These are phyloP conservation scores for Penicillium waksmanii DNA, from an alignment of 495 filamentous ascomycete species.

Conservation along the genomic window DNA sequence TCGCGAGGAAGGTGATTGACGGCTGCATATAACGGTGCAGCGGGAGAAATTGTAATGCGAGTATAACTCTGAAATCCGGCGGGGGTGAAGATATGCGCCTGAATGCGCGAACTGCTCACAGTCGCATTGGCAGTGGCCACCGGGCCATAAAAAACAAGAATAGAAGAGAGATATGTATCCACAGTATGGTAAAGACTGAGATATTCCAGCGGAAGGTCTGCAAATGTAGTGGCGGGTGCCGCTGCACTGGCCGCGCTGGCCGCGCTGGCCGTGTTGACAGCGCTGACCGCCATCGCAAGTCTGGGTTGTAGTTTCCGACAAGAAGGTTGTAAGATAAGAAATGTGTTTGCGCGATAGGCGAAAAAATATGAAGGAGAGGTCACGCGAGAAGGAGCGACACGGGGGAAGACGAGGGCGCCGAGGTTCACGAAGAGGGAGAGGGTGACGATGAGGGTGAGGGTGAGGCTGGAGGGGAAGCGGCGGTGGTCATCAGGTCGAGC, in stretches of 20 bases:
- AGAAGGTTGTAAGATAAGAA: constrained; percentile 6
- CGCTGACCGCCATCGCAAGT: constrained; percentile 42
- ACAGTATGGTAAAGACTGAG: constrained; percentile 80
- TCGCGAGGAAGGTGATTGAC: constrained; percentile 91
- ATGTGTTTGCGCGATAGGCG: constrained; percentile 4
- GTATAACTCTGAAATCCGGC: constrained; percentile 87
- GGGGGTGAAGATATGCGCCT: constrained; percentile 86
- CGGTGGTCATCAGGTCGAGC: constrained; percentile 15
- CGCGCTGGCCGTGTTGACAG: constrained; percentile 16
- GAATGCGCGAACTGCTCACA: constrained; percentile 85
- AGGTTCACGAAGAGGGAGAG: not conserved
- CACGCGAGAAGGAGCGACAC: constrained; percentile 6
- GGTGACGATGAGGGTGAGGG: not conserved
- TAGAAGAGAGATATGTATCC: constrained; percentile 73
- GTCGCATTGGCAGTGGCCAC: constrained; percentile 83
- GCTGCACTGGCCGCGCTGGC: constrained; percentile 4
- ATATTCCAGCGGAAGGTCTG: constrained; percentile 70
- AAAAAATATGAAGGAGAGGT: not conserved
- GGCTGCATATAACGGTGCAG: constrained; percentile 90
- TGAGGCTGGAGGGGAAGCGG: constrained; percentile 11
- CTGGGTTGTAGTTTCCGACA: constrained; percentile 22
- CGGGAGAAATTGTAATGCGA: constrained; percentile 88
- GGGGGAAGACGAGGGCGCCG: constrained; percentile 8
- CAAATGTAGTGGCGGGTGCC: constrained; percentile 25
- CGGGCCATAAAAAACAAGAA: constrained; percentile 84